Evolutionary conservation across 345 rosid species (phyloP).

Genomic region (Aegle marmelos): DNA sequence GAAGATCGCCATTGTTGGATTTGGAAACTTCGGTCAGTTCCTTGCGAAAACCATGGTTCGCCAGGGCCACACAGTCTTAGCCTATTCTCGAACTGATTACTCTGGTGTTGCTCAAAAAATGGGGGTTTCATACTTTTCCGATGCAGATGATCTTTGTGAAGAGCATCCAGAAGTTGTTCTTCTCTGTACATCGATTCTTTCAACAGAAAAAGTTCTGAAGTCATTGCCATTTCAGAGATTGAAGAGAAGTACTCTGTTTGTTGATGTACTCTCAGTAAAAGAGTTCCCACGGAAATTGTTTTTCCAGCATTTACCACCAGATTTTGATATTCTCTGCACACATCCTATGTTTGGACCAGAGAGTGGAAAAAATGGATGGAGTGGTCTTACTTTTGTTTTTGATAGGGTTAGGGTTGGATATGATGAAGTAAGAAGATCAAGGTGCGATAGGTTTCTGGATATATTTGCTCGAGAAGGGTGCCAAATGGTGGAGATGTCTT

Average conservation of each 20-base stretch:
- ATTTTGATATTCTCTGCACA: slow-evolving; percentile 71
- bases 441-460: slow-evolving; percentile 60
- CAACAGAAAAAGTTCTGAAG: slow-evolving; percentile 65
- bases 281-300: slow-evolving; percentile 67
- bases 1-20: slow-evolving; percentile 72
- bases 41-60: slow-evolving; percentile 52
- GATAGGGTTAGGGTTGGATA: slow-evolving; percentile 69
- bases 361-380: slow-evolving; percentile 83
- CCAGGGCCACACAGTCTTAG: slow-evolving; percentile 69
- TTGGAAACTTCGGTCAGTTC: slow-evolving; percentile 83
- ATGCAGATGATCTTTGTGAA: slow-evolving; percentile 70
- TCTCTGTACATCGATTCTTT: slow-evolving; percentile 72
- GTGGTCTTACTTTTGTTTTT: slow-evolving; percentile 57
- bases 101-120: slow-evolving; percentile 46
- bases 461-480: slow-evolving; percentile 72
- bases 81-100: slow-evolving; percentile 71
- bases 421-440: slow-evolving; percentile 39
- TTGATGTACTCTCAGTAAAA: slow-evolving; percentile 87
- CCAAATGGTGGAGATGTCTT: slow-evolving; percentile 82
- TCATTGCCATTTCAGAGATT: slow-evolving; percentile 71
- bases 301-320: slow-evolving; percentile 47
- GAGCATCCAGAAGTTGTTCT: slow-evolving; percentile 82
- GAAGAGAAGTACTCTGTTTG: slow-evolving; percentile 77
- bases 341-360: slow-evolving; percentile 93
- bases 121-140: slow-evolving; percentile 56